Evolutionary conservation across 345 rosid genomes (phyloP), one percentile per base, ranked within the genome.

Genomic region (Sisymbrium irio): DNA sequence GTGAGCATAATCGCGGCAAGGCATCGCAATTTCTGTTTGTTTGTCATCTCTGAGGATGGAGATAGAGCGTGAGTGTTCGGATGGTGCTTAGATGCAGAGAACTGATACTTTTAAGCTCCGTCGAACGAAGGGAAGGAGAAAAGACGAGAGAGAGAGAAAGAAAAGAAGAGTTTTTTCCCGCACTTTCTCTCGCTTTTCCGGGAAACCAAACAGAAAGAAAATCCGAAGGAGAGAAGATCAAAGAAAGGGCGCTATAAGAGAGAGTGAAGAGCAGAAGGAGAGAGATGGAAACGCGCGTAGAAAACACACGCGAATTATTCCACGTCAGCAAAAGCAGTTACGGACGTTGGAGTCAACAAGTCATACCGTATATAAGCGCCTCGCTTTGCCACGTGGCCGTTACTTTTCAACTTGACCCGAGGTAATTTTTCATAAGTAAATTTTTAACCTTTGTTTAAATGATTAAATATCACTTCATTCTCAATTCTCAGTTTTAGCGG

Each of bases 311-410:
- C 44, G 42, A 61, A 39, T 22, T 6, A 50, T 17, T 42, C 75
- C 87, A 84, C 87, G 79, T 84, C 81, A 78, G 74, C 79, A 51
- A 39, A 72, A 64, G 27, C 80, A 66, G 88, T 82, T 84, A 67
- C 36, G 36, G 76, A 63, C 75, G 79, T 74, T 76, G 50, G 70
- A 62, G 67, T 68, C 72, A 64, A 46, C 41, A 27, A 60, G 72
- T 56, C 67, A 45, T 22, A 27, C 65, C 22, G 27, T 50, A 20
- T 15, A 33, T 10, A 22, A 22, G 58, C 40, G n/a, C 51, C 22
- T 3, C 12, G 1, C 33, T 39, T 3, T 37, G 64, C 70, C 79
- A 76, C 79, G 74, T 62, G 67, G 54, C 61, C 5, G 7, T 13
- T 13, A 20, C 7, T 10, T 17, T 15, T 63, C 67, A 63, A 5